Evolutionary conservation across 805 yeast genomes (phyloP), one percentile per base, ranked within the genome.

Genomic region (Grigorovia jiainica): DNA sequence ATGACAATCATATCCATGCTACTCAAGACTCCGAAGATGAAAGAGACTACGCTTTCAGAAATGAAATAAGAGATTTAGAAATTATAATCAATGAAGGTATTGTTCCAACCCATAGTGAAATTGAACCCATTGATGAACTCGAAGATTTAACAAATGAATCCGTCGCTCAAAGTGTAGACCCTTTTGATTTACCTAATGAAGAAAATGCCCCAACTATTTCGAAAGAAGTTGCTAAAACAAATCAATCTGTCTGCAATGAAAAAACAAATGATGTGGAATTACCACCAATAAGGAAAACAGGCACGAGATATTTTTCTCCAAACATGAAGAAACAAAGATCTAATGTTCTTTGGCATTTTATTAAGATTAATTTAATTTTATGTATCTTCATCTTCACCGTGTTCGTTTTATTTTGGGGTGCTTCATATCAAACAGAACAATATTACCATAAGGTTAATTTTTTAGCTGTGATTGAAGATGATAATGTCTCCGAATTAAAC

Each of bases 361-460:
- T 43, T 13, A 32, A 35, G 23, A 47, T 42, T 16, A 41, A 48
- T 37, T 11, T 50, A 3, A 33, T 53, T 3, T 39, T 64, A 4
- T 46, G 48, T 7, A 6, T 50, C 10, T 46, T 59, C 5, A 49
- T 58, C 16, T 43, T 48, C 18, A 34, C 50, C 1, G 54, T 56
- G 6, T 45, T 65, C 11, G 45, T 53, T 7, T 45, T 64, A 2
- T 66, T 60, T 44, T 63, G 67, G 66, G 70, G 69, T 17, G 58
- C 68, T 2, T 43, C 54, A 2, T 65, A 62, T 43, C 36, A 57
- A 34, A 51, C 65, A 41, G 13, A 35, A 1, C 45, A 48, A 3
- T 44, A 60, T 31, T 23, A 33, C 25, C 27, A 42, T 34, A 37
- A 38, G 16, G 39, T 42, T 3, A 37, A 42, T 23, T 20, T 34